Percentiles rank a stretch among this genome's conserved stretches.
phyloP scores from a whole-genome alignment of 2,329 filamentous ascomycete genomes.

The Proliferodiscus dingleyae region DNA sequence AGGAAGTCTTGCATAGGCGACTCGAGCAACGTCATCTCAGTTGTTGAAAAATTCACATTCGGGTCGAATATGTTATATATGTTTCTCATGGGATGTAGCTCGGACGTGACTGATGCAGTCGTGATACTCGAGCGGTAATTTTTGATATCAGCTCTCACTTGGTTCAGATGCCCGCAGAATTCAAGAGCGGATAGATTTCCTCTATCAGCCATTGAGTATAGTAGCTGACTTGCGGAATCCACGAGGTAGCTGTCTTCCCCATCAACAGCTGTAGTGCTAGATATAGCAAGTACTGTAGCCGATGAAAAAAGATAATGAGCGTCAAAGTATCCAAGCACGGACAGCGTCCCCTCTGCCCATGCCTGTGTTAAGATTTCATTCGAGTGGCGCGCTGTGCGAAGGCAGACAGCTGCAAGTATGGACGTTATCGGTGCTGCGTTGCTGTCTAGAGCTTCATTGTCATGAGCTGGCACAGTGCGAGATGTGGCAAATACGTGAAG shows the following conservation, averaged over 20 bases:
- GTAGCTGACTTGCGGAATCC: too few species aligned
- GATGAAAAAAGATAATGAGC: slow-evolving; percentile 37
- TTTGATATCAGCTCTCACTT: slow-evolving; percentile 13
- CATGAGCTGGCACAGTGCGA: too few species aligned
- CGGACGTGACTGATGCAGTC: too few species aligned
- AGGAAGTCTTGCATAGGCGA: too few species aligned
- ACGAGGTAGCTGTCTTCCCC: slow-evolving; percentile 19
- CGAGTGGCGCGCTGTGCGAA: slow-evolving; percentile 35
- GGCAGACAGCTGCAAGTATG: slow-evolving; percentile 35
- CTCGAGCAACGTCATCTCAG: too few species aligned
- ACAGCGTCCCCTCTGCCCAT: slow-evolving; percentile 36
- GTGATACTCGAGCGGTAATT: too few species aligned
- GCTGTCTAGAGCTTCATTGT: slow-evolving; percentile 13
- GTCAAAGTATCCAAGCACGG: slow-evolving; percentile 37
- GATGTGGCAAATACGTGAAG: slow-evolving; percentile 37
- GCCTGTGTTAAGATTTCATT: slow-evolving; percentile 34
- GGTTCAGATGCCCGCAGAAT: slow-evolving; percentile 18
- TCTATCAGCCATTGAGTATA: slow-evolving; percentile 21
- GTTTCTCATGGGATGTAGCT: too few species aligned
- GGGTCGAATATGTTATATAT: too few species aligned
- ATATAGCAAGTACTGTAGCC: slow-evolving; percentile 35
- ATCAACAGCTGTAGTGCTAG: slow-evolving; percentile 23
- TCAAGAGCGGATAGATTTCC: slow-evolving; percentile 22
- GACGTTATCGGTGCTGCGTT: slow-evolving; percentile 32
- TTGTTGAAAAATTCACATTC: too few species aligned